Conservation (phyloP, 306 rosid genomes). For the Argentina anserina region DNA sequence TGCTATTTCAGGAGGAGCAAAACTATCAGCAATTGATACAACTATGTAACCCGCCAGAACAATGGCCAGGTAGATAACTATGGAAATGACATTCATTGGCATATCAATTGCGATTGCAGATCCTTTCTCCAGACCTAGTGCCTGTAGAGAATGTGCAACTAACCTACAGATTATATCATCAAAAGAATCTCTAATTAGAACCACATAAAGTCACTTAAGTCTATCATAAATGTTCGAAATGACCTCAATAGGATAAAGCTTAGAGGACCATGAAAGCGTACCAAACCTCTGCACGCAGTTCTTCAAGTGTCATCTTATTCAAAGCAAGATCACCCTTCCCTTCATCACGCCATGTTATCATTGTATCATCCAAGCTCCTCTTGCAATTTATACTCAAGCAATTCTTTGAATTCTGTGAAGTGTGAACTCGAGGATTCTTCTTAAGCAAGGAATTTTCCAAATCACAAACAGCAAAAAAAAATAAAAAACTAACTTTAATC, state of each 20-base stretch:
- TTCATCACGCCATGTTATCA: conserved; percentile 81
- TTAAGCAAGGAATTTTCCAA: not conserved
- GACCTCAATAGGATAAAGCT: conserved; percentile 2
- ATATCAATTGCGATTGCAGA: conserved; percentile 92
- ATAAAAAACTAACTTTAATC: not conserved
- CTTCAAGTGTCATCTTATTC: conserved; percentile 56
- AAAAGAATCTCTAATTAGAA: conserved; percentile 17
- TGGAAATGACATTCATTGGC: conserved; percentile 84
- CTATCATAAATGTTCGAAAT: not conserved
- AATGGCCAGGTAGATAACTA: conserved; percentile 84
- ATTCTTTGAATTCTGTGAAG: too few species aligned
- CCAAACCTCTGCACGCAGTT: conserved; percentile 80
- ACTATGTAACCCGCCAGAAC: conserved; percentile 80
- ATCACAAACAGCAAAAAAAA: not conserved
- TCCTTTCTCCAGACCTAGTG: conserved; percentile 70
- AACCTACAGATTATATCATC: conserved; percentile 54
- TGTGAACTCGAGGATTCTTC: not conserved
- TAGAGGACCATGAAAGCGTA: conserved; percentile 32
- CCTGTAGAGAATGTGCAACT: conserved; percentile 71
- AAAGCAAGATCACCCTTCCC: conserved; percentile 59
- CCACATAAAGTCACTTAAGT: not conserved
- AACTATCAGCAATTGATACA: conserved; percentile 97
- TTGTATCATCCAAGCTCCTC: conserved; percentile 61
- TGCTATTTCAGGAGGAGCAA: conserved; percentile 86
- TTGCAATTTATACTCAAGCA: conserved; percentile 54